phyloP scores from a whole-genome alignment of 345 rosid genomes.

The Dimocarpus longan region DNA sequence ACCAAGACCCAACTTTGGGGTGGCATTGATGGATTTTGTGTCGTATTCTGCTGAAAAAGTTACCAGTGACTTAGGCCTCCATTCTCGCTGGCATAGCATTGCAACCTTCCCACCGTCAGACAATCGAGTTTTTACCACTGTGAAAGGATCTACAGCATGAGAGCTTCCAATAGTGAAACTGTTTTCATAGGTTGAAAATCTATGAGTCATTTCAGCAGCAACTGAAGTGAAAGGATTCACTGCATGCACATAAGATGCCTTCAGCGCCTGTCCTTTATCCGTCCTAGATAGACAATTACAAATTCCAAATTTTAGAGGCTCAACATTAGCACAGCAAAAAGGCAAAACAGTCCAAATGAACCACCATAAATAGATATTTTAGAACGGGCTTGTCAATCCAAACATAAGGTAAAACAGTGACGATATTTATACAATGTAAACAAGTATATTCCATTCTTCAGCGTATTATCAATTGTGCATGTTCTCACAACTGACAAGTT shows the following conservation, averaged over 20 bases:
- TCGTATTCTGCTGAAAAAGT: slow-evolving; percentile 77
- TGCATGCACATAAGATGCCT: slow-evolving; percentile 67
- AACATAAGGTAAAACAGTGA: not conserved
- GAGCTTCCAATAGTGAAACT: slow-evolving; percentile 67
- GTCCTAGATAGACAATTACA: slow-evolving; percentile 35
- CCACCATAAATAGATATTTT: not conserved
- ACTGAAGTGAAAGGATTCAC: slow-evolving; percentile 57
- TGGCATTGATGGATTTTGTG: slow-evolving; percentile 49
- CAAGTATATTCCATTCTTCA: not conserved
- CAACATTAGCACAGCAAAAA: not conserved
- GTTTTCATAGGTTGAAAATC: slow-evolving; percentile 56
- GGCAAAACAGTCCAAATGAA: not conserved
- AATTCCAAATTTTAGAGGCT: slow-evolving; percentile 11
- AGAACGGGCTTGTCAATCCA: not conserved
- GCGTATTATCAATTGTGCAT: not conserved
- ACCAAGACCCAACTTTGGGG: slow-evolving; percentile 74
- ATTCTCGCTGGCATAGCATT: slow-evolving; percentile 64
- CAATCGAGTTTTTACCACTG: slow-evolving; percentile 59
- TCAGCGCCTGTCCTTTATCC: slow-evolving; percentile 75
- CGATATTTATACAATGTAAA: not conserved
- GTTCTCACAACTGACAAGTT: too few species aligned
- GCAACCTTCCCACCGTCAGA: slow-evolving; percentile 66
- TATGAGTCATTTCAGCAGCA: slow-evolving; percentile 79
- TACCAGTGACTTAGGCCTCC: slow-evolving; percentile 77
- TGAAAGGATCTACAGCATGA: slow-evolving; percentile 55